Evolutionary conservation across 768 basidiomycete genomes (phyloP), one percentile per base, ranked within the genome.

Genomic region (Mycena chlorophos): DNA sequence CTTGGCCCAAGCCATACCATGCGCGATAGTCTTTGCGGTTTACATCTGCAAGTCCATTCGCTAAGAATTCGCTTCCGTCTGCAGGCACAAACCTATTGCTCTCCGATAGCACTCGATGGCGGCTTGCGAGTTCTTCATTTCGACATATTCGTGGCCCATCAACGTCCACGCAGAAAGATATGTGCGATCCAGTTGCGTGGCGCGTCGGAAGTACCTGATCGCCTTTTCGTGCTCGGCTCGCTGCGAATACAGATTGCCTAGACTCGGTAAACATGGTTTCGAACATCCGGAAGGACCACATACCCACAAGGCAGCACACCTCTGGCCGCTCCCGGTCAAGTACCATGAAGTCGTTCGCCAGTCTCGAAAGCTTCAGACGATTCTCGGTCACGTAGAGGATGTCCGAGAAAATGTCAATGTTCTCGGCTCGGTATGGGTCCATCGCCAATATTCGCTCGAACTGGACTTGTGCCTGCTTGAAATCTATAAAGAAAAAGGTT

Each of bases 81-180:
- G 19, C 17, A 20, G 42, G 27, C n/a, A 72, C 88, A 53, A 71
- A 94, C 95, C 94, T 57, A 98, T 86, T 50, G 97, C 97, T 67
- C 94, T 83, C 52, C 97, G 84, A 71, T 98, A 99, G 10, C 94
- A 91, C 73, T 98, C 97, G 52, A 98, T 97, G 16, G 97, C 96
- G 2, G 97, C 97, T 77, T 98, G 95, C 4, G 94, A 94, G 70
- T 99, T 98, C 74, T 98, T 98, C 87, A 97, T 87, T 73, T 99
- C 97, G 40, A 99, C 90, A 65, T 91, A 98, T 72, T 98, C 97
- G 66, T 99, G 97, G 1, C 97, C 97, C 93, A 99, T 94, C 60
- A 99, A 74, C 3, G 96, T 98, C 97, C 97, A 99, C 4, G 97
- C 97, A 5, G 94, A 91, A 42, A 98, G 79, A 72, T 94, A 98